phyloP scores from a whole-genome alignment of 2,329 filamentous ascomycete species.

The Scedosporium aurantiacum region DNA sequence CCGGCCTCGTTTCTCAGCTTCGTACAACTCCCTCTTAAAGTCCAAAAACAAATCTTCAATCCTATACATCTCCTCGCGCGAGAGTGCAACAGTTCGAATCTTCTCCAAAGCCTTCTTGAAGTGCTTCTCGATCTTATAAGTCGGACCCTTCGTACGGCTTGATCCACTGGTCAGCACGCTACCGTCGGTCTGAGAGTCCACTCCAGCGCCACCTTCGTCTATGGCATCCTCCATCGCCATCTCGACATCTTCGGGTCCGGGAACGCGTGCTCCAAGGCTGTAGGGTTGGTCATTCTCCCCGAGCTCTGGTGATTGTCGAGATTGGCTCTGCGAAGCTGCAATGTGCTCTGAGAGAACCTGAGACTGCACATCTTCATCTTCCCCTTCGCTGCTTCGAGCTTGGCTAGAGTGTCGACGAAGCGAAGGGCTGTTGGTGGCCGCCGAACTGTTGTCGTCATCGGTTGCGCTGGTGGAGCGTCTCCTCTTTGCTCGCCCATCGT shows the following conservation, averaged over 20 bases:
- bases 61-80: constrained; percentile 53
- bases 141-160: constrained; percentile 7
- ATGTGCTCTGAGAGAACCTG: constrained; percentile 29
- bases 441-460: neutral
- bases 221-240: neutral
- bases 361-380: constrained; percentile 23
- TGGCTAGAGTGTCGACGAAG: neutral
- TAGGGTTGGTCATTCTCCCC: neutral
- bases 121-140: constrained; percentile 21
- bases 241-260: neutral
- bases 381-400: neutral
- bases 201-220: neutral
- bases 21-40: constrained; percentile 61
- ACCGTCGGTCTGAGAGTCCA: neutral
- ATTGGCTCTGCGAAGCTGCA: constrained; percentile 19
- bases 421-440: constrained; percentile 2
- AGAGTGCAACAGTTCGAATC: constrained; percentile 48
- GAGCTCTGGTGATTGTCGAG: constrained; percentile 3
- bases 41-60: constrained; percentile 74
- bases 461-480: constrained; percentile 6
- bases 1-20: constrained; percentile 51
- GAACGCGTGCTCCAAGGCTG: neutral
- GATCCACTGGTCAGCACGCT: neutral
- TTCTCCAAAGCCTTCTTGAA: constrained; percentile 35
- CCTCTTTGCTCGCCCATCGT: constrained; percentile 16